Evolutionary conservation across 257 asterid species (phyloP).

Genomic region (Dorcoceras hygrometricum): DNA sequence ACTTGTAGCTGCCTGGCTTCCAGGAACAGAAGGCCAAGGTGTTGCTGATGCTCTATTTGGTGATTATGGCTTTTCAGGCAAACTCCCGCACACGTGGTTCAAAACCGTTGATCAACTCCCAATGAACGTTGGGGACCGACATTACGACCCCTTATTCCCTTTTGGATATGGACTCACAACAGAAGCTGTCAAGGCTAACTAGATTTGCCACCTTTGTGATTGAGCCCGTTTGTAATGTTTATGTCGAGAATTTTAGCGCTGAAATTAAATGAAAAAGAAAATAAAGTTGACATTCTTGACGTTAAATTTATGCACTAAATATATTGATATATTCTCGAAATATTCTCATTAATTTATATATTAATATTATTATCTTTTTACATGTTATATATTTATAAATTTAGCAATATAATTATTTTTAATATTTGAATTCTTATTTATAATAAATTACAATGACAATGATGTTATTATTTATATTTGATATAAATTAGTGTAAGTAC

Average conservation of each 20-base stretch:
- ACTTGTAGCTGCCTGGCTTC: constrained; percentile 43
- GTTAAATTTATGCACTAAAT: too few species aligned
- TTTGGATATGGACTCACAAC: constrained; percentile 43
- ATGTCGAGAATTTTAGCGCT: not conserved
- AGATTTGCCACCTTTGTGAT: not conserved
- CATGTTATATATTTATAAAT: too few species aligned
- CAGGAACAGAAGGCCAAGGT: constrained; percentile 43
- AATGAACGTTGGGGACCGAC: constrained; percentile 34
- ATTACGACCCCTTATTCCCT: constrained; percentile 35
- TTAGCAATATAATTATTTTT: too few species aligned
- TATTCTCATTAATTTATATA: too few species aligned
- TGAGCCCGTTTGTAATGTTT: constrained; percentile 5
- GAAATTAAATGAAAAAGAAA: too few species aligned
- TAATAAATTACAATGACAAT: too few species aligned
- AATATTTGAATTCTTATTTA: too few species aligned
- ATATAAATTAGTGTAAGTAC: too few species aligned
- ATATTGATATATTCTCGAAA: too few species aligned
- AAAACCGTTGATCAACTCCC: constrained; percentile 43
- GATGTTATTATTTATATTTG: too few species aligned
- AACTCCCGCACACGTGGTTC: constrained; percentile 39
- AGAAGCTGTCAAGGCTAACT: constrained; percentile 27
- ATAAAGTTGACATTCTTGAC: too few species aligned
- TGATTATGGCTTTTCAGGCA: constrained; percentile 33
- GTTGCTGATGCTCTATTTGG: constrained; percentile 40
- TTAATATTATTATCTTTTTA: too few species aligned